Evolutionary conservation across 352 stramenopile genomes (phyloP).

Genomic region (Pythium catenulatum): DNA sequence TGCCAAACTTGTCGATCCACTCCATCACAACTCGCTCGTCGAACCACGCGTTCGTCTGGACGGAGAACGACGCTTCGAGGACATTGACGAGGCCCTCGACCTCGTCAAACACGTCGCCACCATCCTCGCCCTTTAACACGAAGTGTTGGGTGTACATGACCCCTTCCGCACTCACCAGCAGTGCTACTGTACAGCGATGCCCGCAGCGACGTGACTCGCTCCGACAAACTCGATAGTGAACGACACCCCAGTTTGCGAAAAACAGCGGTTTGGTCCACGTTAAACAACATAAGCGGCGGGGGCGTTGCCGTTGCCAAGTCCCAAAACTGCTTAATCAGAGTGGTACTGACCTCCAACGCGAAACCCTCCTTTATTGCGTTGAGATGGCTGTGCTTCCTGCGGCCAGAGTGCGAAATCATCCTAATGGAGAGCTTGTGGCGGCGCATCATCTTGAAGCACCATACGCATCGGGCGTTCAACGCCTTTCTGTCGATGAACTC

Average conservation of each 20-base stretch:
- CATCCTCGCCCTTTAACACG: slow-evolving; percentile 3
- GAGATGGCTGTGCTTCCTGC: not conserved
- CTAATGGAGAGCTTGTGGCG: not conserved
- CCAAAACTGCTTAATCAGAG: not conserved
- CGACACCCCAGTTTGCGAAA: not conserved
- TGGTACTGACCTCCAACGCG: not conserved
- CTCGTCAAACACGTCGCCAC: not conserved
- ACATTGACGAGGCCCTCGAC: not conserved
- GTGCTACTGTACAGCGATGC: not conserved
- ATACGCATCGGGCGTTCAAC: not conserved
- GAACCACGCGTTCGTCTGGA: slow-evolving; percentile 19
- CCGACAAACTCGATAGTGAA: slow-evolving; percentile 12
- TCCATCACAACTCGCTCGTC: slow-evolving; percentile 13
- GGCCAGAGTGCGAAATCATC: not conserved
- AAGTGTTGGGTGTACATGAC: not conserved
- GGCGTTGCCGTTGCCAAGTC: not conserved
- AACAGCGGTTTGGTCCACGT: slow-evolving; percentile 18
- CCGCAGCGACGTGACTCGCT: not conserved
- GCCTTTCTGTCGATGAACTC: not conserved
- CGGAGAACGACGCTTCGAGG: not conserved
- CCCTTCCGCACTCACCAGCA: not conserved
- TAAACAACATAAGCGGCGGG: not conserved
- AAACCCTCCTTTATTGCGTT: not conserved
- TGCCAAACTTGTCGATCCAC: slow-evolving; percentile 21
- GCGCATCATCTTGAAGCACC: not conserved